Base-by-base conservation (phyloP, 768 basidiomycete genomes). In the Tephrocybe sp. region DNA sequence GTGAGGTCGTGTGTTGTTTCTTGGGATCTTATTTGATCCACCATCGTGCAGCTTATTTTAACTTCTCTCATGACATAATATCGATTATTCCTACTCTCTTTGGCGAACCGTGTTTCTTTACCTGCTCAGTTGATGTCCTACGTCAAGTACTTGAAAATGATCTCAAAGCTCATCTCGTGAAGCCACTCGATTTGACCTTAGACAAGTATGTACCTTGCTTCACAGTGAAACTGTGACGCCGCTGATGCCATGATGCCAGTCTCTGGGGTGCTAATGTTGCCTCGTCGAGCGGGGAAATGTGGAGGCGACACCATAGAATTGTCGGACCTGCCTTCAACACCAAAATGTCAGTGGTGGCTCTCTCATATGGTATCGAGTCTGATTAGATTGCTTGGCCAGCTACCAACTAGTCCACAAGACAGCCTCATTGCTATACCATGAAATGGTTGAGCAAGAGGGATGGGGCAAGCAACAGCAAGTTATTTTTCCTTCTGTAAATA, bases 221-320 rank as follows among this genome's bases (percentile, higher is more conserved):
- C 4, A 5, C 28, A 39, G 20, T 39, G 6, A 5, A 20, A 18
- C 3, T 17, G 20, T 9, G 6, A 7, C 38, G 10, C 39, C 2
- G 17, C 38, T 41, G 2, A 53, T 8, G 3, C 11, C 17, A 15
- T 9, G n/a, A 20, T 33, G 15, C 39, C 25, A 63, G 63, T 9
- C 48, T 71, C 21, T 72, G 67, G 59, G 73, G 73, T 12, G 60
- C 59, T 48, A 73, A 67, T 48, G 59, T 73, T 28, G 60, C 70
- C 14, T 64, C 66, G 12, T 51, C 62, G 0, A 69, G 68, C 25
- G 68, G 62, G 8, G 66, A 69, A 4, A 53, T 59, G n/a, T 72
- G 69, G 68, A 62, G 63, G 43, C 64, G 65, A 12, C 72, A 73
- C 46, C 57, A 70, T 6, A 58, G 68, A 20, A 56, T 70, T 17